phyloP scores from a whole-genome alignment of 2,329 filamentous ascomycete genomes.

The Pseudonectria buxi region DNA sequence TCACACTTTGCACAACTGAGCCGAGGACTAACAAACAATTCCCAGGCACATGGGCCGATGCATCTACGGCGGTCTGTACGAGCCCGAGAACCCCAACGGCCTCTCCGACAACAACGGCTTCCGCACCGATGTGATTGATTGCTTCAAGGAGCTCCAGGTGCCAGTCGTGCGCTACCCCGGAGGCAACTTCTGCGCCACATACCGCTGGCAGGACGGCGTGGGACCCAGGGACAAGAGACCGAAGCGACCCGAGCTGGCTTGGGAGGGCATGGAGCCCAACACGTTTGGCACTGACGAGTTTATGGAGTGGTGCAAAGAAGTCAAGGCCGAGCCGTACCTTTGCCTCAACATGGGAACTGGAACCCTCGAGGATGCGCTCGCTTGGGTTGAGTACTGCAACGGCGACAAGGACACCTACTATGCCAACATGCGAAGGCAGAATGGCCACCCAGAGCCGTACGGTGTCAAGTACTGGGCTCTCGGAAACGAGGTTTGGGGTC shows the following conservation, averaged over 20 bases:
- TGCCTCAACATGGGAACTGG: conserved; percentile 70
- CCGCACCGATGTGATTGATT: conserved; percentile 67
- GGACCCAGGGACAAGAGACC: conserved; percentile 65
- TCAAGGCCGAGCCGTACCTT: conserved; percentile 69
- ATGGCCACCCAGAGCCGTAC: conserved; percentile 69
- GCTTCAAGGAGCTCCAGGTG: conserved; percentile 63
- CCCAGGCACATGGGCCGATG: conserved; percentile 75
- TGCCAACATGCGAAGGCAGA: conserved; percentile 66
- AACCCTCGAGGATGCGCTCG: conserved; percentile 45
- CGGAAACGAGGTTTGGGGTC: conserved; percentile 65
- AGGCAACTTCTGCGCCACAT: conserved; percentile 78
- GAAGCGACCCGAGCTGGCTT: conserved; percentile 55
- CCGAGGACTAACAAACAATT: background rate
- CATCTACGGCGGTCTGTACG: conserved; percentile 79
- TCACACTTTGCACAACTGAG: background rate
- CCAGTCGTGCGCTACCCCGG: conserved; percentile 75
- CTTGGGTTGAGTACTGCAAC: conserved; percentile 83
- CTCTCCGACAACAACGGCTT: conserved; percentile 67
- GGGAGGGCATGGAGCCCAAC: conserved; percentile 69
- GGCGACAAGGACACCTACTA: conserved; percentile 66
- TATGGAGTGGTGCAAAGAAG: conserved; percentile 66
- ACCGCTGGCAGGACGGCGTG: conserved; percentile 76
- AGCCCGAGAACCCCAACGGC: conserved; percentile 61
- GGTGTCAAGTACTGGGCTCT: conserved; percentile 77
- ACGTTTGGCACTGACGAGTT: conserved; percentile 80